Conservation (phyloP, 257 asterid species). For the Solanum appendiculatum region DNA sequence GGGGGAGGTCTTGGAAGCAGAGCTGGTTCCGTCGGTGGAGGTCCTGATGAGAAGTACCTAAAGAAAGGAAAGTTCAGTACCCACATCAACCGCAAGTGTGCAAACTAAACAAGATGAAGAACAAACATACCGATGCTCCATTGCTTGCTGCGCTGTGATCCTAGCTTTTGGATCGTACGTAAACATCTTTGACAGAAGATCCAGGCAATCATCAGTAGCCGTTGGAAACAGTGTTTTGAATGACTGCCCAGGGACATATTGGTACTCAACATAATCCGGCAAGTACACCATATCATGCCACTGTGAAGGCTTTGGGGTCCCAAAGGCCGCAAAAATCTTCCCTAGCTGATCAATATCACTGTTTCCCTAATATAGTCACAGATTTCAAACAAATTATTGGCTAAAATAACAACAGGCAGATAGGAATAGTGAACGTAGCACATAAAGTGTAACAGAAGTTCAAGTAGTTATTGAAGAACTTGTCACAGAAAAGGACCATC, state of each 20-base stretch:
- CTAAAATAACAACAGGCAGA: background rate
- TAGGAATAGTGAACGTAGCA: background rate
- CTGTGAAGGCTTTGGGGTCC: constrained; percentile 86
- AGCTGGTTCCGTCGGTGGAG: constrained; percentile 90
- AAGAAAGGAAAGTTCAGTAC: background rate
- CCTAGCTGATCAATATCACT: constrained; percentile 98
- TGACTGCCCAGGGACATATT: constrained; percentile 27
- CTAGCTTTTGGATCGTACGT: constrained; percentile 80
- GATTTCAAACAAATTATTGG: background rate
- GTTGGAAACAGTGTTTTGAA: constrained; percentile 75
- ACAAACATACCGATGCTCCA: constrained; percentile 77
- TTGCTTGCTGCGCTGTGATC: constrained; percentile 87
- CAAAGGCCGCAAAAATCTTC: constrained; percentile 89
- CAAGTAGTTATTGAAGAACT: background rate
- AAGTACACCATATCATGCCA: constrained; percentile 89
- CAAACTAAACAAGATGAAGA: background rate
- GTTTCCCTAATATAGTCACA: constrained; percentile 48
- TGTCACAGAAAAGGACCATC: background rate
- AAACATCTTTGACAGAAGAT: constrained; percentile 86
- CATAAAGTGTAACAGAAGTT: background rate
- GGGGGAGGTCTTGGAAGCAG: constrained; percentile 89
- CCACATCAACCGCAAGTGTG: background rate
- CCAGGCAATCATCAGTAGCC: constrained; percentile 89
- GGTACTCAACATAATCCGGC: constrained; percentile 84
- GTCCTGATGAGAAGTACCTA: constrained; percentile 83